Percentiles rank a stretch among this genome's conserved stretches.
These are phyloP conservation scores for Mucor circinelloides DNA, from an alignment of 371 early-diverging fungal genomes.

Conservation along the genomic window DNA sequence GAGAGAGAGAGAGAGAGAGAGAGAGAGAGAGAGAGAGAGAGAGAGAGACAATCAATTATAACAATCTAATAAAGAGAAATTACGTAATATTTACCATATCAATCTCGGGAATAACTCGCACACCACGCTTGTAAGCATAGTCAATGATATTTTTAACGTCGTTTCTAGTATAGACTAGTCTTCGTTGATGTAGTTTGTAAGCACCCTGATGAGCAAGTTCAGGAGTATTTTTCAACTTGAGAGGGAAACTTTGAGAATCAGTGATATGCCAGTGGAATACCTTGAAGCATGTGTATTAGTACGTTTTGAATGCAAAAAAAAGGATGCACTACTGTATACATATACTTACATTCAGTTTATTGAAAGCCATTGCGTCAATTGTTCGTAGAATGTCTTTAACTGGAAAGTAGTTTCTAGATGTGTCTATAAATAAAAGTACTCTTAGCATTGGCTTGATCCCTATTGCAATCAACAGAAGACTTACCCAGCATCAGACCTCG, in stretches of 20 bases:
- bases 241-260: conserved; percentile 72
- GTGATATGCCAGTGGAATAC: conserved; percentile 81
- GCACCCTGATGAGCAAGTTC: conserved; percentile 58
- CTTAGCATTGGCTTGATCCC: background rate
- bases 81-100: conserved; percentile 61
- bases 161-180: conserved; percentile 60
- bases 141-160: conserved; percentile 63
- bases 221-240: conserved; percentile 50
- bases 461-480: background rate
- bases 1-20: too few species aligned
- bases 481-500: conserved; percentile 71
- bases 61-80: background rate
- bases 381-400: conserved; percentile 59
- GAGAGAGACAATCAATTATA: background rate
- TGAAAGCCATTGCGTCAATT: conserved; percentile 58
- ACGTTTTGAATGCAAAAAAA: background rate
- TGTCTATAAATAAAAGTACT: conserved; percentile 44
- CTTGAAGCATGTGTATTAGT: conserved; percentile 8
- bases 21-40: too few species aligned
- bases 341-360: conserved; percentile 57
- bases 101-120: conserved; percentile 74
- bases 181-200: conserved; percentile 38
- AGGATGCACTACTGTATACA: background rate
- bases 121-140: conserved; percentile 58
- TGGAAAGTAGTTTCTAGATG: conserved; percentile 77